Evolutionary conservation across 73 alveolate species (phyloP).

Genomic region (Tetrahymena malaccensis): DNA sequence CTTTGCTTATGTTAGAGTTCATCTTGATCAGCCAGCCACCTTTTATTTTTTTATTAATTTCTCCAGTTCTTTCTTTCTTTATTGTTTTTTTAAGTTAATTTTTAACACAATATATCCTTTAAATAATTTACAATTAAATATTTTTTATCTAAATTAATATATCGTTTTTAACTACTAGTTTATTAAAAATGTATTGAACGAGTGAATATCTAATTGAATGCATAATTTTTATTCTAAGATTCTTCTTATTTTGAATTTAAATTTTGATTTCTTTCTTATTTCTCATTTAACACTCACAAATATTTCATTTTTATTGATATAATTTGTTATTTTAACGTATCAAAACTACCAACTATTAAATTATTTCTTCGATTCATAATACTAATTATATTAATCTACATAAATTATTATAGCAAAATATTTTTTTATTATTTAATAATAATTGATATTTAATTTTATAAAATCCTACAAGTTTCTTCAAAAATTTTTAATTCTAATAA

Average conservation of each 20-base stretch:
- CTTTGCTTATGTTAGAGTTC: neutral
- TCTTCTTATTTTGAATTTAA: neutral
- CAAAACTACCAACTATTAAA: neutral
- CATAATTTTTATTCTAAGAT: neutral
- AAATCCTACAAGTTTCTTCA: too few species aligned
- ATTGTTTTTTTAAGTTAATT: neutral
- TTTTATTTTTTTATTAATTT: neutral
- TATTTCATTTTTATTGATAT: neutral
- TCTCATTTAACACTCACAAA: neutral
- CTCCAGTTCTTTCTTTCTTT: neutral
- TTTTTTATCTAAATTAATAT: neutral
- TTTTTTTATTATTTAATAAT: too few species aligned
- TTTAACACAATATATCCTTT: neutral
- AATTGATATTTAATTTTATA: too few species aligned
- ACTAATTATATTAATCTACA: too few species aligned
- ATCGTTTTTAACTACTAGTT: neutral
- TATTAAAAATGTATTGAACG: neutral
- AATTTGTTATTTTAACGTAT: neutral
- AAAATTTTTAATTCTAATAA: too few species aligned
- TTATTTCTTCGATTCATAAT: too few species aligned
- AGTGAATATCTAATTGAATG: neutral
- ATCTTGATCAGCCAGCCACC: neutral
- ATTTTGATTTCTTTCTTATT: neutral
- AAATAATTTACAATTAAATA: neutral
- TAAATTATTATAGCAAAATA: too few species aligned